Evolutionary conservation across 106 monocot genomes (phyloP).

Genomic region (Dendrobium nobile): DNA sequence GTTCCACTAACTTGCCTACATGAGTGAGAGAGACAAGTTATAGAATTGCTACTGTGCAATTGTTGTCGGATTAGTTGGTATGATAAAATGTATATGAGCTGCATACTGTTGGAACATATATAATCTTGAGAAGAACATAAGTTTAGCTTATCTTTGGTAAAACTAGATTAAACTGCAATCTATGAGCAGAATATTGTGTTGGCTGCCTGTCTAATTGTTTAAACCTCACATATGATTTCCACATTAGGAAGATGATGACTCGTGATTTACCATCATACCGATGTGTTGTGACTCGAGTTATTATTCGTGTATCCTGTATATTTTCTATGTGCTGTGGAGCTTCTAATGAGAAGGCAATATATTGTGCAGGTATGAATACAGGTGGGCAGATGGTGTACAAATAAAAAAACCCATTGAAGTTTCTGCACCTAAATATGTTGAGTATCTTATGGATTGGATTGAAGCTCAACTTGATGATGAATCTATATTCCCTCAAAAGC

Average conservation of each 20-base stretch:
- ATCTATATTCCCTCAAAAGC: constrained; percentile 92
- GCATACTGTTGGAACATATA: no score
- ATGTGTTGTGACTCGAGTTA: not conserved
- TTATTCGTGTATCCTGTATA: not conserved
- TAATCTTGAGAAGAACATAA: no score
- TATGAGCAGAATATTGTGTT: no score
- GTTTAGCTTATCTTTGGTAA: no score
- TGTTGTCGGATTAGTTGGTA: no score
- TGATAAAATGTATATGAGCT: no score
- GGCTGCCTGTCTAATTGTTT: no score
- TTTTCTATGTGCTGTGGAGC: not conserved
- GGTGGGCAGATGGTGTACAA: constrained; percentile 99
- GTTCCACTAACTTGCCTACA: no score
- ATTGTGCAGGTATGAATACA: constrained; percentile 84
- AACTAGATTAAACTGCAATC: no score
- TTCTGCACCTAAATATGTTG: constrained; percentile 98
- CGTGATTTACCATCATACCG: not conserved
- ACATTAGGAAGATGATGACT: not conserved
- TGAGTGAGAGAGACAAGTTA: no score
- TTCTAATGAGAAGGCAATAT: not conserved
- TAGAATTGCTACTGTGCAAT: no score
- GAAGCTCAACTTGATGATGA: constrained; percentile 94
- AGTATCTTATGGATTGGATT: constrained; percentile 99
- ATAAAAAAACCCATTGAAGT: constrained; percentile 99
- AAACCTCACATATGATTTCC: not conserved